Percentiles rank a stretch among this genome's conserved stretches.
These are phyloP conservation scores for Typha latifolia DNA, from an alignment of 176 grass and related monocot species.

Conservation along the genomic window DNA sequence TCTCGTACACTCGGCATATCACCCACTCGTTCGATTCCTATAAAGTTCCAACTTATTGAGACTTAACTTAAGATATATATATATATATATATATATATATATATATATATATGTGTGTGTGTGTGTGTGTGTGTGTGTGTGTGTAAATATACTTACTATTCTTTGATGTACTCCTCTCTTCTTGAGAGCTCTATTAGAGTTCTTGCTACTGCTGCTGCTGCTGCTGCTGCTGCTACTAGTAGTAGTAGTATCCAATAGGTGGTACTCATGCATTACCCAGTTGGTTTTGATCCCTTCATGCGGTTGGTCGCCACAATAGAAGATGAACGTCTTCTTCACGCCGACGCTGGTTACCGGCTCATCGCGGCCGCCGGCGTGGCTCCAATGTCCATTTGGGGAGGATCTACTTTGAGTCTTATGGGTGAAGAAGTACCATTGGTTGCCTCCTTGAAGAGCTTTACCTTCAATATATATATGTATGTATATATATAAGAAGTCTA, in stretches of 20 bases:
- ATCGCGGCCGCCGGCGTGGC: slow-evolving; percentile 22
- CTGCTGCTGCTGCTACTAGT: slow-evolving; percentile 1
- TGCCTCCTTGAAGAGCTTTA: slow-evolving; percentile 65
- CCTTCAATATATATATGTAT: slow-evolving; percentile 30
- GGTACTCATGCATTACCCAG: slow-evolving; percentile 96
- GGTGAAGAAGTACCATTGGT: slow-evolving; percentile 87
- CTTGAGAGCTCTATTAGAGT: slow-evolving; percentile 28
- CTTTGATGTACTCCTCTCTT: slow-evolving; percentile 30
- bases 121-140: too few relatives aligned
- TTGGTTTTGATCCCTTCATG: slow-evolving; percentile 46
- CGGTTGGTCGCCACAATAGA: slow-evolving; percentile 35
- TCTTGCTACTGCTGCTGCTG: slow-evolving; percentile 19
- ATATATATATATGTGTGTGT: too few relatives aligned
- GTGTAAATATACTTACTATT: slow-evolving; percentile 33
- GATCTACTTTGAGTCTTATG: slow-evolving; percentile 27
- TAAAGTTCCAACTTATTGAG: not conserved
- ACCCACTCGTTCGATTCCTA: slow-evolving; percentile 76
- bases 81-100: too few relatives aligned
- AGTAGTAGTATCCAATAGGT: slow-evolving; percentile 31
- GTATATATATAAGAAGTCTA: not conserved
- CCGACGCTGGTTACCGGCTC: slow-evolving; percentile 45
- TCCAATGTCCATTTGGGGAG: slow-evolving; percentile 65
- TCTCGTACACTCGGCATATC: slow-evolving; percentile 59
- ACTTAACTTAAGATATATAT: not conserved
- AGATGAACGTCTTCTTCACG: slow-evolving; percentile 59